Conservation (phyloP, 73 alveolate genomes). For the Loxodes magnus region DNA sequence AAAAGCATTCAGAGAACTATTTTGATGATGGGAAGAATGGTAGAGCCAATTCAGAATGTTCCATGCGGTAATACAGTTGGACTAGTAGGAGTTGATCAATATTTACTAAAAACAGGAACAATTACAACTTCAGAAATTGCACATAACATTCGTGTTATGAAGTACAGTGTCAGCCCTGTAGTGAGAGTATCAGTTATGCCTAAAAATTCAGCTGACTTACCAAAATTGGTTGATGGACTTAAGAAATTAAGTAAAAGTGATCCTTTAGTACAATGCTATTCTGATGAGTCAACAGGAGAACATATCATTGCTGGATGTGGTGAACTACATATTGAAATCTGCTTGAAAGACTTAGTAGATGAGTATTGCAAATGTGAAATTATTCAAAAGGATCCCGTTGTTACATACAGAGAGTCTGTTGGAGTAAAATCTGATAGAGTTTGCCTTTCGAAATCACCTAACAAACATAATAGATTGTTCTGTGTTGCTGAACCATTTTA, state of each 20-base stretch:
- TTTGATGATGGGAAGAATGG: slow-evolving; percentile 69
- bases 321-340: slow-evolving; percentile 82
- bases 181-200: slow-evolving; percentile 74
- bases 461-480: slow-evolving; percentile 72
- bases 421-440: slow-evolving; percentile 32
- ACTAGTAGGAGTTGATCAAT: slow-evolving; percentile 68
- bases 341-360: slow-evolving; percentile 55
- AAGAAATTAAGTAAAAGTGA: slow-evolving; percentile 76
- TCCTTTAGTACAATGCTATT: slow-evolving; percentile 65
- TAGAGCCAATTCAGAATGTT: slow-evolving; percentile 49
- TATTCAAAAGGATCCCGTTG: slow-evolving; percentile 66
- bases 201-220: slow-evolving; percentile 81
- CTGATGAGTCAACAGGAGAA: slow-evolving; percentile 65
- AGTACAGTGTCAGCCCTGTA: slow-evolving; percentile 74
- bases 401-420: slow-evolving; percentile 79
- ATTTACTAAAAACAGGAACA: slow-evolving; percentile 67
- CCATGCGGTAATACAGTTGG: slow-evolving; percentile 91
- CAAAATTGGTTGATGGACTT: slow-evolving; percentile 82
- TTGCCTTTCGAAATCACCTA: slow-evolving; percentile 81
- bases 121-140: slow-evolving; percentile 52
- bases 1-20: slow-evolving; percentile 70
- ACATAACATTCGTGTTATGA: slow-evolving; percentile 52
- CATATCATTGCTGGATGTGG: slow-evolving; percentile 81
- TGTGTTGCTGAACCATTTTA: slow-evolving; percentile 57
- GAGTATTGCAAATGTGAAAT: slow-evolving; percentile 43